These are phyloP conservation scores for Russula foetens DNA, from an alignment of 768 basidiomycete species.

Conservation along the genomic window DNA sequence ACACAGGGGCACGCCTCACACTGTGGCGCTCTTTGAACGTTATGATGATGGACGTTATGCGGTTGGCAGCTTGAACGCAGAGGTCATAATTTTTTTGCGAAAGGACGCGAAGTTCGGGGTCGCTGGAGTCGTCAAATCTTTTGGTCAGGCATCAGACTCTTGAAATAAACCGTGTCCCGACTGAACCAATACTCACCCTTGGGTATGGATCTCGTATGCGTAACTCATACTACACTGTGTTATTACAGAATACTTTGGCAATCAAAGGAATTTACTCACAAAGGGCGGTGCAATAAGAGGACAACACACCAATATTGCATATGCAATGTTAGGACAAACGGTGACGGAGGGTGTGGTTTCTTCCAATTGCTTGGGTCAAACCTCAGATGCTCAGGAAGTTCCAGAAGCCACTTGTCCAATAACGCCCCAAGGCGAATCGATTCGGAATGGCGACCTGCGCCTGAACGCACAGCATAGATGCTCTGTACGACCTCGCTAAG, in stretches of 20 bases:
- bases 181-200: constrained; percentile 21
- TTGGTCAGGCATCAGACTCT: not conserved
- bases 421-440: constrained; percentile 47
- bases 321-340: constrained; percentile 66
- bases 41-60: constrained; percentile 59
- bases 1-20: constrained; percentile 54
- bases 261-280: constrained; percentile 39
- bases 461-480: constrained; percentile 59
- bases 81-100: constrained; percentile 63
- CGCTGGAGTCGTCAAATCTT: constrained; percentile 34
- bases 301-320: constrained; percentile 85
- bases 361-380: constrained; percentile 39
- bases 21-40: constrained; percentile 57
- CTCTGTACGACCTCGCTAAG: constrained; percentile 60
- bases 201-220: constrained; percentile 14
- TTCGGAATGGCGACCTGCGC: constrained; percentile 49
- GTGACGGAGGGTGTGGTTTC: constrained; percentile 40
- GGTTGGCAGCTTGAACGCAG: constrained; percentile 70
- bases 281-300: constrained; percentile 67
- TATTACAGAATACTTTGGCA: not conserved
- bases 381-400: constrained; percentile 59
- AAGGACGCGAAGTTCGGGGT: constrained; percentile 43
- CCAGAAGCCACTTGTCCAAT: constrained; percentile 69
- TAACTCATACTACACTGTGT: constrained; percentile 27
- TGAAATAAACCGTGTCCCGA: not conserved